A percentile compares a stretch with the other conserved stretches of the same genome.
Evolutionary conservation across 208 protist species (phyloP).

Genomic region (Porcisia deanei): DNA sequence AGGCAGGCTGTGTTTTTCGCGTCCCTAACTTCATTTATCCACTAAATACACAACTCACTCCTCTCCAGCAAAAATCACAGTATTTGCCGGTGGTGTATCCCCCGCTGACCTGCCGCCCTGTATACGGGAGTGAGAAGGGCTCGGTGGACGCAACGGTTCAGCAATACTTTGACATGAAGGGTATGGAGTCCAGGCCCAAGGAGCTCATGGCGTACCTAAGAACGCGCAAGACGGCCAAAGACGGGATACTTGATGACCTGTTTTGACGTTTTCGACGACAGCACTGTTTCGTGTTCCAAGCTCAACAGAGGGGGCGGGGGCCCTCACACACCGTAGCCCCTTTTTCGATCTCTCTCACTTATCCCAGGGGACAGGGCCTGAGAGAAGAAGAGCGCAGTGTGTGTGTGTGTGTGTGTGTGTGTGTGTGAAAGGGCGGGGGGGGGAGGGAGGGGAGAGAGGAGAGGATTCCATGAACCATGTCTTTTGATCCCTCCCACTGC

Average conservation of each 20-base stretch:
- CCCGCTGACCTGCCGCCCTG: slow-evolving; percentile 29
- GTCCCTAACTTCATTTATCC: slow-evolving; percentile 32
- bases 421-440: no score
- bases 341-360: no score
- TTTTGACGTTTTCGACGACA: slow-evolving; percentile 45
- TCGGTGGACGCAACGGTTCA: slow-evolving; percentile 57
- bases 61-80: slow-evolving; percentile 22
- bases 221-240: slow-evolving; percentile 53
- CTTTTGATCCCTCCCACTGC: no score
- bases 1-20: slow-evolving; percentile 74
- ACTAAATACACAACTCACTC: slow-evolving; percentile 14
- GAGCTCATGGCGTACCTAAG: slow-evolving; percentile 61
- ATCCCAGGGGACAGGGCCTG: no score
- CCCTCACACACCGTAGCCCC: no score
- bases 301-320: no score
- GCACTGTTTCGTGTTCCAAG: neutral
- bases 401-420: neutral
- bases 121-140: slow-evolving; percentile 71
- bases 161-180: slow-evolving; percentile 84
- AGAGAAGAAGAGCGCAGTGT: neutral
- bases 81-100: slow-evolving; percentile 85
- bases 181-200: slow-evolving; percentile 38
- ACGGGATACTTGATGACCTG: slow-evolving; percentile 79
- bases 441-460: no score
- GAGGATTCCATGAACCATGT: no score